phyloP scores from a whole-genome alignment of 768 basidiomycete species.

The Candolleomyces aberdarensis region DNA sequence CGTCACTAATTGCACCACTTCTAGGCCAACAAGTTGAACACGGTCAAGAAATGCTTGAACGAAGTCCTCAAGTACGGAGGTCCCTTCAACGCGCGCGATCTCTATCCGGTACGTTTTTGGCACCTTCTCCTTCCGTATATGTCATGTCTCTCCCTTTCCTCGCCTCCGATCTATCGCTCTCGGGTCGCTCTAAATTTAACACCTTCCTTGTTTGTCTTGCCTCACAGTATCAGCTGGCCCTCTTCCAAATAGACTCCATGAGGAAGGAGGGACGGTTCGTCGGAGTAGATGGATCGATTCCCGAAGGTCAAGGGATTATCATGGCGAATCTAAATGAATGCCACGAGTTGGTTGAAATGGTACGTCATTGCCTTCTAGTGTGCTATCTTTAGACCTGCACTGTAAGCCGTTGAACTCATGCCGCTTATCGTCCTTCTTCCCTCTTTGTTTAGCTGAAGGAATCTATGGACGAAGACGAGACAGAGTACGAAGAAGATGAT shows the following conservation, averaged over 20 bases:
- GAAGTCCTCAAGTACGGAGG: constrained; percentile 96
- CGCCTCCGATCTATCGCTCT: too few relatives aligned
- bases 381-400: background rate
- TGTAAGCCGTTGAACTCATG: background rate
- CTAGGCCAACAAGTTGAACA: constrained; percentile 94
- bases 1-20: background rate
- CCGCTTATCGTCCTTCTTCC: background rate
- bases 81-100: constrained; percentile 85
- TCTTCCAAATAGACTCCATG: constrained; percentile 93
- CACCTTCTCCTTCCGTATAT: background rate
- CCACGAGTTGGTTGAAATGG: constrained; percentile 95
- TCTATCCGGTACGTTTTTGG: constrained; percentile 75
- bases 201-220: background rate
- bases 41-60: constrained; percentile 94
- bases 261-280: constrained; percentile 93
- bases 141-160: too few relatives aligned
- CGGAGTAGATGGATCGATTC: constrained; percentile 82
- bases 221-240: constrained; percentile 82
- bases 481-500: constrained; percentile 46
- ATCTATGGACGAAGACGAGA: constrained; percentile 74
- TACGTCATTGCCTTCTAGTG: constrained; percentile 25
- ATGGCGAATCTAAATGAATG: constrained; percentile 96
- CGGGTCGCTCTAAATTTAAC: too few relatives aligned
- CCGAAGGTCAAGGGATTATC: constrained; percentile 94
- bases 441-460: constrained; percentile 59